Base-by-base conservation (phyloP, 345 rosid species). In the Populus alba region DNA sequence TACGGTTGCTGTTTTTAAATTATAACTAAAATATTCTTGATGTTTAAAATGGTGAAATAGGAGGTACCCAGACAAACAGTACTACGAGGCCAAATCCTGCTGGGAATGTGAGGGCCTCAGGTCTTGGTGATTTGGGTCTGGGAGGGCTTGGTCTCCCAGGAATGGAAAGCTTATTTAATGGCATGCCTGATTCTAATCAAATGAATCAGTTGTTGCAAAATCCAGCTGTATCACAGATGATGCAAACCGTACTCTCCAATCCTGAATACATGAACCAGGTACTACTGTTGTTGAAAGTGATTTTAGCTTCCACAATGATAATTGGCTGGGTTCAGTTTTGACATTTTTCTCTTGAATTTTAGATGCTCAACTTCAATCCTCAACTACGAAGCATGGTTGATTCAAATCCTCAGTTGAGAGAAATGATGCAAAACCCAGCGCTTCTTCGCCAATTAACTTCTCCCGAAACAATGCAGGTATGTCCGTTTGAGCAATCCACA, bases 181-280 rank as follows among this genome's bases (percentile, higher is more conserved):
- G 75, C 41, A 82, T 82, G 81, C 88, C 81, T 51, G 90, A 89
- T 85, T 31, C 80, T 25, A 81, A 77, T 80, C 68, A 70, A 49
- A 13, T 88, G 80, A 89, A 73, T 76, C 92, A 89, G 80, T 66
- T 85, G 69, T 61, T 88, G 87, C 91, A 91, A 81, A 91, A 91
- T 82, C 94, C 91, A 72, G 90, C 89, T 79, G 43, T 89, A 45
- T 77, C 91, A 37, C 90, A 87, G 77, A 86, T 87, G 89, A 86
- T 85, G 90, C 91, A 87, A 76, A 83, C 86, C 77, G 39, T 89
- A 43, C 80, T 88, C 29, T 88, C 92, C 35, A 87, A 88, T 70
- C 90, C 94, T 15, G 87, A 91, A 77, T 82, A 87, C 71, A 75
- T 88, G 86, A 88, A 88, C 74, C 92, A 91, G 92, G 95, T 91